Conservation (phyloP, 345 rosid species). For the Adansonia digitata region DNA sequence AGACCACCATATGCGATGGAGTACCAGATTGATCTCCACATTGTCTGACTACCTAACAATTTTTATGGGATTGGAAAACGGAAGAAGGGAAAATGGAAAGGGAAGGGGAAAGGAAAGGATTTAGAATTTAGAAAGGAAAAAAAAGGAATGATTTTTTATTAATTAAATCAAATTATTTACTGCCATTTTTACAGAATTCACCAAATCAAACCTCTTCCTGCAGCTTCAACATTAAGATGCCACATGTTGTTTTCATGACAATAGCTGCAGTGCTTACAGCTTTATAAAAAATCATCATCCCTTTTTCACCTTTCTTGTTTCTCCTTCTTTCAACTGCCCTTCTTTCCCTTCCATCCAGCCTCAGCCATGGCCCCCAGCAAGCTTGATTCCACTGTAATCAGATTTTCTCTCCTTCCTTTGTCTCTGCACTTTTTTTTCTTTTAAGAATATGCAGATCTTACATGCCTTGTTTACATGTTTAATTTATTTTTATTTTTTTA, state of each 20-base stretch:
- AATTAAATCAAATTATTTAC: background rate
- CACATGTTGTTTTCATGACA: background rate
- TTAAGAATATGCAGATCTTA: background rate
- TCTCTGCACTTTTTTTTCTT: background rate
- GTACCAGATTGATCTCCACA: background rate
- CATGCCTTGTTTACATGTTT: background rate
- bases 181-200: background rate
- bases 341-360: background rate
- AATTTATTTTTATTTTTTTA: too few relatives aligned
- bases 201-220: background rate
- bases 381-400: conserved; percentile 16
- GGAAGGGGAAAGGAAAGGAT: background rate
- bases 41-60: background rate
- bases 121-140: background rate
- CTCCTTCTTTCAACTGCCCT: background rate
- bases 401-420: background rate
- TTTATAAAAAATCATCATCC: background rate
- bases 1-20: background rate
- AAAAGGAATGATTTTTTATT: background rate
- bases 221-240: background rate
- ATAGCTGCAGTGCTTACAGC: background rate
- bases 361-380: conserved; percentile 10
- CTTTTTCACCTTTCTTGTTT: background rate
- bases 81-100: background rate
- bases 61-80: background rate